Conservation (phyloP, 208 protist species). For the Eutreptiella sp. region DNA sequence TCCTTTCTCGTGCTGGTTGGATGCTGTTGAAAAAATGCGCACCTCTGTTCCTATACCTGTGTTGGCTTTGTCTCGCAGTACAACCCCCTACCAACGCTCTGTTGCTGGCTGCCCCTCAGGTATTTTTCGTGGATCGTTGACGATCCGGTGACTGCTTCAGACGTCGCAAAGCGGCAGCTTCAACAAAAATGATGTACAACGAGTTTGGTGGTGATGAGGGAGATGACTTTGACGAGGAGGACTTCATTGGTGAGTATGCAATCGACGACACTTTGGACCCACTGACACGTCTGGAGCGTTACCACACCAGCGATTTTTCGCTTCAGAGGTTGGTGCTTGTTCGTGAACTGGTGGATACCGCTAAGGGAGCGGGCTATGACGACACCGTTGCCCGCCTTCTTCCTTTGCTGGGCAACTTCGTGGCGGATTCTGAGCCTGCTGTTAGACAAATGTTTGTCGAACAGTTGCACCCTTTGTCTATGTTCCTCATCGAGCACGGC, state of each 20-base stretch:
- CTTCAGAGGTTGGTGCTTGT: conserved; percentile 74
- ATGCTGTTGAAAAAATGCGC: no score
- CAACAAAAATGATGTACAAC: no score
- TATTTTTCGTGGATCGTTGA: no score
- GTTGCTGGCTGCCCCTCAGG: no score
- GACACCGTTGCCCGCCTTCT: conserved; percentile 26
- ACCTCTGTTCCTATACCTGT: no score
- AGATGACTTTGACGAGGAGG: conserved; percentile 59
- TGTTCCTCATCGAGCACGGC: conserved; percentile 10
- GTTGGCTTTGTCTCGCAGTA: no score
- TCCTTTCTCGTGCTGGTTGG: no score
- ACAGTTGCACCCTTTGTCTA: conserved; percentile 31
- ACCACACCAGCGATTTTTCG: conserved; percentile 77
- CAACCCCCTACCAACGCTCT: no score
- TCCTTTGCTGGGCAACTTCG: conserved; percentile 35
- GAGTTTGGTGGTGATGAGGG: no score
- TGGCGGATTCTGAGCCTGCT: conserved; percentile 37
- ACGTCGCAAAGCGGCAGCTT: no score
- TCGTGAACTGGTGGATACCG: conserved; percentile 48
- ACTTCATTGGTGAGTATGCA: conserved; percentile 82
- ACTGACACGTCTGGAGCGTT: conserved; percentile 65
- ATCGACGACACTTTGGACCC: conserved; percentile 83
- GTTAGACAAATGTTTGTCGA: conserved; percentile 45
- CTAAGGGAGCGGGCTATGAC: conserved; percentile 30
- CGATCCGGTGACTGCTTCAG: no score